Conservation (phyloP, 2,329 filamentous ascomycete species). For the Talaromyces atroroseus region DNA sequence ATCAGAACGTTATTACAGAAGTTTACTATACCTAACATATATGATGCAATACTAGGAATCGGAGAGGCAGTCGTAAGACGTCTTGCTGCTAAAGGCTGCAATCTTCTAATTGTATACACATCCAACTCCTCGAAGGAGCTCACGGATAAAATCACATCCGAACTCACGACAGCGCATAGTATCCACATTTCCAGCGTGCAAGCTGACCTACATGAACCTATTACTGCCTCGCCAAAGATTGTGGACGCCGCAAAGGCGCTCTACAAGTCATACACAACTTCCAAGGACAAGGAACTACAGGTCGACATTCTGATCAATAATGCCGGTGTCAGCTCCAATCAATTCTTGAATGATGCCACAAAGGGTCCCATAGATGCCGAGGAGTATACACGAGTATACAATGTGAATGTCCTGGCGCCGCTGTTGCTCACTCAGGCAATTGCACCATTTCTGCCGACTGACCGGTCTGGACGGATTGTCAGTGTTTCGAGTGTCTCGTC, state of each 20-base stretch:
- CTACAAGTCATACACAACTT: constrained; percentile 28
- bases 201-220: constrained; percentile 63
- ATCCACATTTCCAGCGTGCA: constrained; percentile 59
- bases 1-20: neutral
- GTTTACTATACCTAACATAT: neutral
- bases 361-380: constrained; percentile 54
- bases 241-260: constrained; percentile 52
- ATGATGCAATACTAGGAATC: constrained; percentile 53
- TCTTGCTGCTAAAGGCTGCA: constrained; percentile 65
- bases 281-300: constrained; percentile 48
- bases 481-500: constrained; percentile 57
- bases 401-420: constrained; percentile 76
- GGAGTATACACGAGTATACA: constrained; percentile 68
- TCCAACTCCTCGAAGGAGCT: constrained; percentile 53
- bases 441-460: constrained; percentile 61
- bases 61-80: constrained; percentile 64
- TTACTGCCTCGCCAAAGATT: constrained; percentile 53
- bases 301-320: constrained; percentile 87
- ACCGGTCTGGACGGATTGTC: constrained; percentile 61
- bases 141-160: constrained; percentile 50
- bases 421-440: constrained; percentile 71
- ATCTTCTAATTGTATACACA: constrained; percentile 66
- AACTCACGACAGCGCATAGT: constrained; percentile 53
- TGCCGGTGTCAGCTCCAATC: constrained; percentile 57
- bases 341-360: constrained; percentile 57